A percentile compares a stretch with the other conserved stretches of the same genome.
These are phyloP conservation scores for Arachis stenosperma DNA, from an alignment of 306 rosid species.

Conservation along the genomic window DNA sequence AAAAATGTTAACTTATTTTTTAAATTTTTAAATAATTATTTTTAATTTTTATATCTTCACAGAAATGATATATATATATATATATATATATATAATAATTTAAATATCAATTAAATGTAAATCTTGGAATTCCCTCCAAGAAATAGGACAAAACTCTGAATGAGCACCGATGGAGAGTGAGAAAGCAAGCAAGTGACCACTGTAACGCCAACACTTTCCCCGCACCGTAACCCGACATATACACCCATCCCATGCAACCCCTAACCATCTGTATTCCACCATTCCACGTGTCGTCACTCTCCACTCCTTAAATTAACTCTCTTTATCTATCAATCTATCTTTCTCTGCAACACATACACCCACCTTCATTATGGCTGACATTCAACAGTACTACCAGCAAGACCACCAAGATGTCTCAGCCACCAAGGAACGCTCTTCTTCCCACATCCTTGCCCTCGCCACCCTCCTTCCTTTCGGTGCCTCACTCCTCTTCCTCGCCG, in stretches of 20 bases:
- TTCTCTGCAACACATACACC: not conserved
- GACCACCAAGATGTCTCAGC: conserved; percentile 6
- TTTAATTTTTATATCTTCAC: too few relatives aligned
- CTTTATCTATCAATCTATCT: not conserved
- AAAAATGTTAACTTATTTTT: too few relatives aligned
- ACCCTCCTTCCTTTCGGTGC: conserved; percentile 57
- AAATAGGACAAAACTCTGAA: not conserved
- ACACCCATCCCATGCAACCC: conserved; percentile 48
- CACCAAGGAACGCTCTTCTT: conserved; percentile 33
- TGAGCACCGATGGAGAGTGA: not conserved
- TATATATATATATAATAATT: too few relatives aligned
- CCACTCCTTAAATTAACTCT: conserved; percentile 22
- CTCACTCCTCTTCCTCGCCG: conserved; percentile 53
- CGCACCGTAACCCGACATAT: conserved; percentile 35
- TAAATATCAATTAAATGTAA: too few relatives aligned
- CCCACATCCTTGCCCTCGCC: conserved; percentile 43
- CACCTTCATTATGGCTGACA: conserved; percentile 49
- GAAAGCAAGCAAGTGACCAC: not conserved
- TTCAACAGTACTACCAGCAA: conserved; percentile 6
- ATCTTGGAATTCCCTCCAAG: too few relatives aligned
- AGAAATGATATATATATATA: too few relatives aligned
- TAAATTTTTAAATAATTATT: too few relatives aligned
- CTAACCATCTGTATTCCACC: conserved; percentile 44
- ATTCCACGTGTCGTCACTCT: conserved; percentile 48
- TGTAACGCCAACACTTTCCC: conserved; percentile 24